phyloP scores from a whole-genome alignment of 2,329 filamentous ascomycete species.

The Microsporum canis region DNA sequence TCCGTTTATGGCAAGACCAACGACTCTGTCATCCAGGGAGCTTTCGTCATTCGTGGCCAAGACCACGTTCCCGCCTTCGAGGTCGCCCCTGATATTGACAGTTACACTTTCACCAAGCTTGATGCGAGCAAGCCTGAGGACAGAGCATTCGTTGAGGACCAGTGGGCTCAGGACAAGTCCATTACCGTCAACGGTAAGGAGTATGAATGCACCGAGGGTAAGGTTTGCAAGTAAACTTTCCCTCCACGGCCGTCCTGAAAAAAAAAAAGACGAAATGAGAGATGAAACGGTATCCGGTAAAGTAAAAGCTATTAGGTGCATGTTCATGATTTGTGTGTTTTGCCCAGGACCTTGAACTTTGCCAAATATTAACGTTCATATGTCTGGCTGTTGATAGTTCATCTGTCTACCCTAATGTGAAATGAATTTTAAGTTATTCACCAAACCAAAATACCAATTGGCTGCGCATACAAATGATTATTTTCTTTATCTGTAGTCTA shows the following conservation, averaged over 20 bases:
- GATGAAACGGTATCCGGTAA: not conserved
- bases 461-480: not conserved
- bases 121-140: constrained; percentile 78
- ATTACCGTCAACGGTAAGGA: constrained; percentile 72
- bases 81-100: constrained; percentile 94
- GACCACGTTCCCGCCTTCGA: constrained; percentile 80
- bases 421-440: constrained; percentile 1
- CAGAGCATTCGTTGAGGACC: constrained; percentile 69
- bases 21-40: constrained; percentile 82
- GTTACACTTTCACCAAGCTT: constrained; percentile 93
- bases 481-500: not conserved
- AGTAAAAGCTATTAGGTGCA: not conserved
- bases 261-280: not conserved
- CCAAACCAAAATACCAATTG: not conserved
- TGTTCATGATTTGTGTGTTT: constrained; percentile 1
- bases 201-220: constrained; percentile 79
- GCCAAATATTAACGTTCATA: not conserved
- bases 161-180: constrained; percentile 89
- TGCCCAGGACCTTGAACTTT: not conserved
- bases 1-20: constrained; percentile 85
- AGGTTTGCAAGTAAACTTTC: constrained; percentile 88
- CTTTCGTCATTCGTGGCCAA: constrained; percentile 88
- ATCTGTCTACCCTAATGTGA: constrained; percentile 1
- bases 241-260: not conserved
- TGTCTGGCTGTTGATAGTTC: not conserved